Base-by-base conservation (phyloP, 768 basidiomycete species). In the Amanita exitialis region DNA sequence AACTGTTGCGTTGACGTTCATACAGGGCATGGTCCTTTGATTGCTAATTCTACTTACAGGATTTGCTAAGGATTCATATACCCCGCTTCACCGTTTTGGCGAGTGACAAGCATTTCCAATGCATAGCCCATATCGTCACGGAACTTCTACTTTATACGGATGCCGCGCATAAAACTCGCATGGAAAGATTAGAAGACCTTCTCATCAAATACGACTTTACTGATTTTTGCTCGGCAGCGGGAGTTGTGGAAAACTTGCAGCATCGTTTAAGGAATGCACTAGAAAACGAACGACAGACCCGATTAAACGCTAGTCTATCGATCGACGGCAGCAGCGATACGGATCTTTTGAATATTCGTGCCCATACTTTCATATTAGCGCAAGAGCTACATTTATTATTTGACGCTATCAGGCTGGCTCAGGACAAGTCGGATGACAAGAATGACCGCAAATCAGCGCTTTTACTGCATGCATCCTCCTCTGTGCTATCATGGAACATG, bases 401-500 rank as follows among this genome's bases (percentile, higher is more conserved):
- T 63, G 90, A 92, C 45, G 89, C 87, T 0, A 86, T 91, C 58
- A 84, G 85, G 54, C 72, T 87, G 47, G 86, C 84, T 28, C 90
- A 91, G 63, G 86, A 90, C 59, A 81, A 84, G 56, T 76, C 68
- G 44, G 79, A 80, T 56, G 75, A 80, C 55, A 77, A 67, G 52
- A 73, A 78, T 4, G 84, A 86, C 56, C 79, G 83, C 56, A 89
- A 88, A 59, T 86, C 87, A 1, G 88, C 90, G 1, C 72, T 92
- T 42, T 75, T 89, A 47, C 67, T 95, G 27, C 83, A 88, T 53
- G 85, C 90, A 0, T 82, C 81, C 5, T 90, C 90, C 0, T 78
- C 82, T 5, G 87, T 92, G 63, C 83, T 98, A 42, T 90, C 88
- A 0, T 98, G 93, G 92, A 77, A 76, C 53, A 93, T 97, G 90